Evolutionary conservation across 257 asterid genomes (phyloP), one percentile per base, ranked within the genome.

Genomic region (Prunella vulgaris): DNA sequence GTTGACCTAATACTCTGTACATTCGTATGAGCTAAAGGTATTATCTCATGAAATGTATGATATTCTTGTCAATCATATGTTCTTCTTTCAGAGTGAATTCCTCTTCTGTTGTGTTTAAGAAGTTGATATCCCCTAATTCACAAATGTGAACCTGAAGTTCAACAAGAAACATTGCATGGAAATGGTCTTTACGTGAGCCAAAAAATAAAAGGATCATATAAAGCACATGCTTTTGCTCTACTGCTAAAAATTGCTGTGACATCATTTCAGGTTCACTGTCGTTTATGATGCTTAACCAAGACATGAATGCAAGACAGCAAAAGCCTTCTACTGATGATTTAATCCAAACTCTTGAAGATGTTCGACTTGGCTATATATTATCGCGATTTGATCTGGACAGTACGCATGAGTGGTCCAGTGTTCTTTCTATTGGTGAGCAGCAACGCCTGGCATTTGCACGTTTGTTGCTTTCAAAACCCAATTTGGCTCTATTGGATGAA

Each of bases 381-480:
- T 74, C 88, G 37, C 91, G 93, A 38, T 81, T 83, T 78, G 80
- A 73, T 74, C 78, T 90, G 71, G 97, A 90, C 80, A 80, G 84
- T 20, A 75, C 74, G 13, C 64, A 73, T 49, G 97, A 90, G 53
- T 90, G 97, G 97, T 83, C 97, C 33, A 90, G 85, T 62, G 91
- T 88, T 71, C 95, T 90, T 53, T 90, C 97, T 66, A 85, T 90
- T 74, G 97, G 97, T 9, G 97, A 90, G 87, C 97, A 90, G 78
- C 95, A 86, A 54, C 91, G 97, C 5, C 84, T 90, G 63, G 95
- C 97, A 60, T 90, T 86, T 82, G 97, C 88, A 10, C 93, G 95
- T 42, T 68, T 90, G 69, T 76, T 90, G 84, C 90, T 88, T 67
- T 80, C 97, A 24, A 88, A 82, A 56, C 95, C 95, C 61, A 70